Conservation (phyloP, 805 yeast species). For the Metschnikowia picachoensis region DNA sequence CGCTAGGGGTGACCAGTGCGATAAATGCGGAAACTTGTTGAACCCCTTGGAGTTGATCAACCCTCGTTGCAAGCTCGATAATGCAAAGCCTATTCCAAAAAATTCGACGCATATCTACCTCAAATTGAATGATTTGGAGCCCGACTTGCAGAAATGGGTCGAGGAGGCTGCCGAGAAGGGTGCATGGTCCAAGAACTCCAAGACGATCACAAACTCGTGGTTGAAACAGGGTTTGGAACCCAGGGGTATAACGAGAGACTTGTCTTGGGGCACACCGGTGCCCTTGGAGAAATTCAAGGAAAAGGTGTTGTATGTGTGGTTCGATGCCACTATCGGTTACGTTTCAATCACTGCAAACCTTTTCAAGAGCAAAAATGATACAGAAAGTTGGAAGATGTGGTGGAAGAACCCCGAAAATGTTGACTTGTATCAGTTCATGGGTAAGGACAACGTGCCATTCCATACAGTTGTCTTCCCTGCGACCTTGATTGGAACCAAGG, state of each 20-base stretch:
- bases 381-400: slow-evolving; percentile 76
- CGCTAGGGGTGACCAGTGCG: slow-evolving; percentile 99
- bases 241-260: slow-evolving; percentile 95
- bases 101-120: slow-evolving; percentile 84
- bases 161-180: slow-evolving; percentile 65
- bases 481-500: slow-evolving; percentile 81
- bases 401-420: slow-evolving; percentile 94
- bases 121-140: slow-evolving; percentile 79
- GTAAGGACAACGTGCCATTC: slow-evolving; percentile 98
- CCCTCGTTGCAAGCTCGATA: slow-evolving; percentile 94
- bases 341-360: slow-evolving; percentile 94
- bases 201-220: slow-evolving; percentile 89
- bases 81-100: slow-evolving; percentile 72
- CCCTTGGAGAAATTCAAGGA: slow-evolving; percentile 83
- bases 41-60: slow-evolving; percentile 91
- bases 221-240: slow-evolving; percentile 88
- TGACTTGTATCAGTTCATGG: slow-evolving; percentile 93
- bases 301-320: slow-evolving; percentile 97
- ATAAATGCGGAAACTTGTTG: slow-evolving; percentile 84
- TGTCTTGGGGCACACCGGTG: slow-evolving; percentile 98
- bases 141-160: slow-evolving; percentile 69
- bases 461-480: slow-evolving; percentile 98
- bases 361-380: slow-evolving; percentile 45
- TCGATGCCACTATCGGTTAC: slow-evolving; percentile 97
- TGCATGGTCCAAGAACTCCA: slow-evolving; percentile 88